Evolutionary conservation across 2,329 filamentous ascomycete genomes (phyloP).

Genomic region (Orbilia blumenaviensis): DNA sequence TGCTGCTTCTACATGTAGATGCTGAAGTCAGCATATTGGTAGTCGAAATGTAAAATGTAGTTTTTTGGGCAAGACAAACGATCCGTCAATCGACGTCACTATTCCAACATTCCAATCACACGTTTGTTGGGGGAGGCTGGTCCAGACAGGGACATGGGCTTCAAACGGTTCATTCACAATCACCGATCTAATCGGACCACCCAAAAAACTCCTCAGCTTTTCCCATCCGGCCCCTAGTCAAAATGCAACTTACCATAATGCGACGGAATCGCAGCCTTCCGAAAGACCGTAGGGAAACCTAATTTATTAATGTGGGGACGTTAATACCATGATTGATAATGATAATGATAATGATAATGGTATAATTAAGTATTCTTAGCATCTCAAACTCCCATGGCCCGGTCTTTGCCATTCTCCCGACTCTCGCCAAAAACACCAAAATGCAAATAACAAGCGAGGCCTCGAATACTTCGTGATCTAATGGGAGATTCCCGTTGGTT

Average conservation of each 20-base stretch:
- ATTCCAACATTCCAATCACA: slow-evolving; percentile 18
- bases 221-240: not conserved
- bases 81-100: slow-evolving; percentile 47
- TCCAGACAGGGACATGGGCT: slow-evolving; percentile 18
- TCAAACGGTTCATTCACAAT: not conserved
- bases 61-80: slow-evolving; percentile 11
- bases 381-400: not conserved
- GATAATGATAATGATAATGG: not conserved
- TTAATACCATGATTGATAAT: slow-evolving; percentile 2
- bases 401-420: not conserved
- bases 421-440: too few species aligned
- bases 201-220: not conserved
- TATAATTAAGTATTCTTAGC: not conserved
- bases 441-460: too few species aligned
- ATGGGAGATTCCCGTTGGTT: too few species aligned
- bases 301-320: slow-evolving; percentile 2
- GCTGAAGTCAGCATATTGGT: too few species aligned
- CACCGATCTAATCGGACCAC: slow-evolving; percentile 19
- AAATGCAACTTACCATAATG: slow-evolving; percentile 21
- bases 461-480: too few species aligned
- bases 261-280: slow-evolving; percentile 22
- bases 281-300: not conserved
- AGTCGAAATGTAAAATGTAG: not conserved
- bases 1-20: too few species aligned
- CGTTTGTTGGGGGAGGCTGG: slow-evolving; percentile 22